Conservation (phyloP, 1,284 basidiomycete species). For the Austroboletus novae-zelandiae region DNA sequence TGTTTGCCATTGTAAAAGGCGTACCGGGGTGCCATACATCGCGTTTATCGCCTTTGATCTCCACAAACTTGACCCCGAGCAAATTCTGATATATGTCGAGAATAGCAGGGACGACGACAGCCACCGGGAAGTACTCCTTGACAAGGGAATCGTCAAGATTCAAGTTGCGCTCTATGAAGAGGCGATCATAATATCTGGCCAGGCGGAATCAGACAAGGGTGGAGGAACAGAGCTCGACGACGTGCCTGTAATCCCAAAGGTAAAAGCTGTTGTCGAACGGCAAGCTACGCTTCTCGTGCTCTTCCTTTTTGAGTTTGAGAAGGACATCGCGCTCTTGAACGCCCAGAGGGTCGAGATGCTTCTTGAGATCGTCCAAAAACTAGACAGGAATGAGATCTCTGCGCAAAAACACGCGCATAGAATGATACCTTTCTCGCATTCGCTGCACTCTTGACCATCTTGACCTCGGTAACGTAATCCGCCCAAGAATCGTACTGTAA, state of each 20-base stretch:
- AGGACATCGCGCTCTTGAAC: constrained; percentile 63
- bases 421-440: constrained; percentile 49
- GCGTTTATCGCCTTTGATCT: constrained; percentile 51
- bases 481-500: constrained; percentile 80
- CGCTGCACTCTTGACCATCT: constrained; percentile 70
- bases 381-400: constrained; percentile 18
- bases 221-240: neutral
- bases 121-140: constrained; percentile 85
- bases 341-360: constrained; percentile 71
- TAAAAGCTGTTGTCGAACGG: constrained; percentile 70
- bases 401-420: neutral
- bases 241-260: constrained; percentile 58
- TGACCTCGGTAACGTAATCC: constrained; percentile 76
- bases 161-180: constrained; percentile 64
- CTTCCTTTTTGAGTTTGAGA: constrained; percentile 69
- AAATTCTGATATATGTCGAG: constrained; percentile 79
- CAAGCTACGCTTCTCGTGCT: constrained; percentile 55
- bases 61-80: constrained; percentile 70
- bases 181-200: constrained; percentile 65
- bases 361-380: constrained; percentile 73
- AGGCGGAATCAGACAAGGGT: neutral
- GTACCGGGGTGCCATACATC: constrained; percentile 72
- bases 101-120: constrained; percentile 75
- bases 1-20: constrained; percentile 12
- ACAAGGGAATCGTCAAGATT: constrained; percentile 71